Conservation (phyloP, 495 filamentous ascomycete genomes). For the Penicillium crystallinum region DNA sequence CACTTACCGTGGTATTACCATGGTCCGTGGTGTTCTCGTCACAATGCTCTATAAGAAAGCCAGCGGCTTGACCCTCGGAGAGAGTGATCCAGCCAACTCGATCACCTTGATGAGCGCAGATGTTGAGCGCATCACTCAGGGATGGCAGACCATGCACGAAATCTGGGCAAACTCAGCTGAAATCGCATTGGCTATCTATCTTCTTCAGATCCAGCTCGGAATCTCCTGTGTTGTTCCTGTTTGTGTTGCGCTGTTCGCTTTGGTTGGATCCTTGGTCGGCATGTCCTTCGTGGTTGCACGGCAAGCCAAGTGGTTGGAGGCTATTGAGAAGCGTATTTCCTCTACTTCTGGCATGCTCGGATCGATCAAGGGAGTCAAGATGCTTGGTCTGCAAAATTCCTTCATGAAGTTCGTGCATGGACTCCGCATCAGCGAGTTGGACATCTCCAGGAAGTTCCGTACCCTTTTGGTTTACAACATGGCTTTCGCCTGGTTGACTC, state of each 20-base stretch:
- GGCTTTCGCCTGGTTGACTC: slow-evolving; percentile 49
- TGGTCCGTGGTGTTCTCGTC: slow-evolving; percentile 54
- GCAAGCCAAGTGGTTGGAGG: slow-evolving; percentile 25
- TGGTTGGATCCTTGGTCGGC: slow-evolving; percentile 33
- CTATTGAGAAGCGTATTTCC: slow-evolving; percentile 48
- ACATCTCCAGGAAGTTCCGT: slow-evolving; percentile 51
- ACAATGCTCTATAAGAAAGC: slow-evolving; percentile 53
- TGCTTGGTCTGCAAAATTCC: slow-evolving; percentile 48
- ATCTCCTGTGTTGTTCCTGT: slow-evolving; percentile 49
- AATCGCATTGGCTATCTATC: slow-evolving; percentile 52
- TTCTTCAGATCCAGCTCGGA: slow-evolving; percentile 54
- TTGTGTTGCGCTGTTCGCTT: slow-evolving; percentile 41
- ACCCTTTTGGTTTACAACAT: slow-evolving; percentile 51
- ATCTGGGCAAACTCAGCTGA: slow-evolving; percentile 56
- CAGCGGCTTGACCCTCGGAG: slow-evolving; percentile 34
- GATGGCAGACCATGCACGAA: slow-evolving; percentile 48
- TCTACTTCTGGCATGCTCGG: slow-evolving; percentile 51
- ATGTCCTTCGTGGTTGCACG: slow-evolving; percentile 26
- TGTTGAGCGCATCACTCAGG: slow-evolving; percentile 48
- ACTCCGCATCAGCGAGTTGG: slow-evolving; percentile 52
- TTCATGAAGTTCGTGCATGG: slow-evolving; percentile 40
- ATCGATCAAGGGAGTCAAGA: slow-evolving; percentile 59
- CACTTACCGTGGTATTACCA: slow-evolving; percentile 54
- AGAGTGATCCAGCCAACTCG: slow-evolving; percentile 46
- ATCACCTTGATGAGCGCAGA: slow-evolving; percentile 63